These are phyloP conservation scores for Phanerochaete carnosa DNA, from an alignment of 768 basidiomycete species.

Conservation along the genomic window DNA sequence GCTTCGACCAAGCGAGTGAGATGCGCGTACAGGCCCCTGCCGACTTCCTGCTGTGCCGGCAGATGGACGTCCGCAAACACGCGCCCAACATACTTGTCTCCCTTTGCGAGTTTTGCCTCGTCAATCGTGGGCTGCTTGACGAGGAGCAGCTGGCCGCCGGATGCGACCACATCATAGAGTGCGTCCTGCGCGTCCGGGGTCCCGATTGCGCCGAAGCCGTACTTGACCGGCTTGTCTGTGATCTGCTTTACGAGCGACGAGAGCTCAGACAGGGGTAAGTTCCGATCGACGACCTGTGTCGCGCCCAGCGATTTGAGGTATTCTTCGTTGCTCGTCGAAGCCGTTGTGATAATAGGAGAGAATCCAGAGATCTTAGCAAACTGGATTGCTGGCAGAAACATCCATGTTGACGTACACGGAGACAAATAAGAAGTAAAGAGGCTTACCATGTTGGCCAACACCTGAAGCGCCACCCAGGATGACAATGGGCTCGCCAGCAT, in stretches of 20 bases:
- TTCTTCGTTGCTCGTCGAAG: conserved; percentile 20
- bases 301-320: conserved; percentile 25
- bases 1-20: conserved; percentile 12
- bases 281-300: conserved; percentile 27
- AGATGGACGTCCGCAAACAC: conserved; percentile 25
- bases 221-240: conserved; percentile 15
- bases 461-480: conserved; percentile 36
- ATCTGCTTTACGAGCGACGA: conserved; percentile 12
- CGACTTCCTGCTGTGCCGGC: conserved; percentile 9
- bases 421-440: too few relatives aligned
- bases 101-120: conserved; percentile 24
- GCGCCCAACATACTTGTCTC: conserved; percentile 44
- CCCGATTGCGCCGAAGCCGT: conserved; percentile 23
- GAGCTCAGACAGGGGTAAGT: neutral
- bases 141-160: conserved; percentile 20
- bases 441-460: conserved; percentile 35
- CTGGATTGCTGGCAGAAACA: conserved; percentile 15
- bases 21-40: conserved; percentile 16
- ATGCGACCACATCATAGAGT: conserved; percentile 20
- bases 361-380: conserved; percentile 24
- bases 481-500: conserved; percentile 29
- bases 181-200: conserved; percentile 18
- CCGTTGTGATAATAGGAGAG: conserved; percentile 28
- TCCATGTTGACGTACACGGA: too few relatives aligned
- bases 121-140: conserved; percentile 10